Base-by-base conservation (phyloP, 2,329 filamentous ascomycete genomes). In the Pseudogymnoascus sp. region DNA sequence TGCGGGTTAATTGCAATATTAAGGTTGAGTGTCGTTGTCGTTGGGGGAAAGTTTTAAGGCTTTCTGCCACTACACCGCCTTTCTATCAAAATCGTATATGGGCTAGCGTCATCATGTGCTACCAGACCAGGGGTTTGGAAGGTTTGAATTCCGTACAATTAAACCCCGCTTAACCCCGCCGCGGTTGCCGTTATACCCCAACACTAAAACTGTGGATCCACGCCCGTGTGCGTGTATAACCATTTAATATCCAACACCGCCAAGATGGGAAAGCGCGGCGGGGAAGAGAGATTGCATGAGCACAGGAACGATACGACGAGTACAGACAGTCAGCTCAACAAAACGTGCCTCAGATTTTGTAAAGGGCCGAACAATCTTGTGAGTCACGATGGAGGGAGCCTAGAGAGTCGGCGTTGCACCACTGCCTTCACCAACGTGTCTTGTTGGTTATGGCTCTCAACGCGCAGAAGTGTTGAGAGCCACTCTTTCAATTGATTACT, bases 21-120 rank as follows among this genome's bases (percentile, higher is more conserved):
- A 30, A 52, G 10, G 45, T 52, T 26, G 45, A 52, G 26, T 30
- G 45, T 3, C 10, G 45, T 52, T 26, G 26, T 30, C 9, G 26
- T 5, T 30, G 26, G 26, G 26, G 41, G 45, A 52, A 52, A 52
- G 45, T 52, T 52, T 52, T 52, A 30, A 52, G 45, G 55, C 33
- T 57, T 57, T 57, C 55, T 57, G 55, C 55, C 55, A 10, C 15
- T 57, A 37, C 33, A 57, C 55, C 55, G 55, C 55, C 55, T 57
- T 57, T 33, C 45, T 8, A 52, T n/a, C 15, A 30, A 30, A 52
- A 30, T 30, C 9, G 13, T 19, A 52, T 19, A 2, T 19, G 26
- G n/a, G 12, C 26, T 52, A 52, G 45, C 10, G 15, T 13, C 9
- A 7, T 15, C 8, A 19, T 6, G 33, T 18, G 9, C 15, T 9